Evolutionary conservation across 1,284 basidiomycete species (phyloP), one percentile per base, ranked within the genome.

Genomic region (Ustilago esculenta): DNA sequence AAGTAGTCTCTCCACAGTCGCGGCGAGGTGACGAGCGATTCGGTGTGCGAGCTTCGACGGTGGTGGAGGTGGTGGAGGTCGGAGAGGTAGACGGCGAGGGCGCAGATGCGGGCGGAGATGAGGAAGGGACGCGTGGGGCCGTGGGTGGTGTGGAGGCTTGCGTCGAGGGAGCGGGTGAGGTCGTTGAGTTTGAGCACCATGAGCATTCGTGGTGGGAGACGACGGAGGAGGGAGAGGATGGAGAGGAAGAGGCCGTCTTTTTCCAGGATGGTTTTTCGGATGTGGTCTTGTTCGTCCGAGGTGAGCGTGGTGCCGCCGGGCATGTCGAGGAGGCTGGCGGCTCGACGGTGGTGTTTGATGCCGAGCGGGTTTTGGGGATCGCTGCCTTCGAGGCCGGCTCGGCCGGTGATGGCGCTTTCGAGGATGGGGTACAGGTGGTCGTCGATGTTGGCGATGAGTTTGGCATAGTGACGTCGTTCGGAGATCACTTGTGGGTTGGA

Each of bases 81-180:
- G 76, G 91, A 90, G 71, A 87, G 85, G 89, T 92, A 96, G 2
- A 94, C 90, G 33, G 93, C 88, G 18, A 85, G 85, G 42, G 89
- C 87, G 82, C 95, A 98, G 82, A 92, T 96, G 74, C 92, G 90
- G 0, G 94, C 94, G 6, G 91, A 90, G 60, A 98, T 91, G 34
- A 98, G 82, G 82, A 97, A 98, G 17, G 76, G 74, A 20, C 82
- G 73, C 1, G 81, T 76, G 5, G 76, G 79, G 6, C 84, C 84
- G 69, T 87, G 86, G 0, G 86, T 87, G 0, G 86, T 87, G 21
- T 85, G 82, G 35, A 87, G 73, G 43, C 84, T 83, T n/a, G 81
- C 76, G 64, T 87, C 86, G 10, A 87, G 81, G 86, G 93, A 77
- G 24, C 80, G 73, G 10, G 76, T 75, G 14, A 81, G 68, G 48